A percentile compares a stretch with the other conserved stretches of the same genome.
phyloP scores from a whole-genome alignment of 805 yeast genomes.

The Candida qinlingensis region DNA sequence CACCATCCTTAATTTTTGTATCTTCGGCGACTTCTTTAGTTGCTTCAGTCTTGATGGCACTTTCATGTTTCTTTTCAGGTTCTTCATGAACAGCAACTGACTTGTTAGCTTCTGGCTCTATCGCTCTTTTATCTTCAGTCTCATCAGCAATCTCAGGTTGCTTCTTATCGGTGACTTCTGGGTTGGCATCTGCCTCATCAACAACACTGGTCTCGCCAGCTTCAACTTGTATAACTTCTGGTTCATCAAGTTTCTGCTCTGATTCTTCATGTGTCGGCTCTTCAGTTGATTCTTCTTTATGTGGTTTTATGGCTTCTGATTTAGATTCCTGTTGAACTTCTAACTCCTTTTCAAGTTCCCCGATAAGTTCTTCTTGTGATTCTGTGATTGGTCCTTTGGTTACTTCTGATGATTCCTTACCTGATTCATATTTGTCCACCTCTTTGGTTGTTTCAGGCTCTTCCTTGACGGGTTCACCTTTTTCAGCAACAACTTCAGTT shows the following conservation, averaged over 20 bases:
- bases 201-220: background rate
- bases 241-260: too few relatives aligned
- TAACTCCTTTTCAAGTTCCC: background rate
- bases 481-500: too few relatives aligned
- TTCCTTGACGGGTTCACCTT: background rate
- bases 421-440: background rate
- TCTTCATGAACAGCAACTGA: background rate
- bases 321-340: background rate
- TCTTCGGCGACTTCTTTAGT: background rate
- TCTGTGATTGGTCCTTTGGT: too few relatives aligned
- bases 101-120: too few relatives aligned
- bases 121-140: too few relatives aligned
- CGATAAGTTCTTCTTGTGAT: constrained; percentile 1
- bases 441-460: background rate
- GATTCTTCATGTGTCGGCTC: too few relatives aligned
- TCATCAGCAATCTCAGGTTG: background rate
- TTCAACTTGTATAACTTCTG: too few relatives aligned
- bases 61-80: background rate
- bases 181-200: background rate
- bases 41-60: background rate
- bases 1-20: background rate
- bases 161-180: background rate
- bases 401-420: background rate
- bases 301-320: background rate
- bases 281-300: too few relatives aligned